Evolutionary conservation across 805 yeast genomes (phyloP).

Genomic region (Grigorovia humatica): DNA sequence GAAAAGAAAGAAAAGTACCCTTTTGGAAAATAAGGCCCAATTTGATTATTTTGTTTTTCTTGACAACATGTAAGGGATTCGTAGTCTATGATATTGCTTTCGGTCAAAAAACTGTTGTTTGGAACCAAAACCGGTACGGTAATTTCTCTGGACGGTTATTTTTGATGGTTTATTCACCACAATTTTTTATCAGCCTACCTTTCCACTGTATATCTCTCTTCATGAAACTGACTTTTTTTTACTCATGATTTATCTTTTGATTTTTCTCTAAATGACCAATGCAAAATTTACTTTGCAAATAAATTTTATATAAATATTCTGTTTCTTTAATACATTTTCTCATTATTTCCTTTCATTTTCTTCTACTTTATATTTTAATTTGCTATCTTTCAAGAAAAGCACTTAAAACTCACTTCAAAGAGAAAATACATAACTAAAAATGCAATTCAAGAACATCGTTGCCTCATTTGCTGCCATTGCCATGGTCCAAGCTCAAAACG

Average conservation of each 20-base stretch:
- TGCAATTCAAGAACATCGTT: slow-evolving; percentile 65
- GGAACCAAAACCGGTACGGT: neutral
- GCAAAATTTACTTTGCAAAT: too few species aligned
- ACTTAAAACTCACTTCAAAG: neutral
- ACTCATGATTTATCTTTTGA: neutral
- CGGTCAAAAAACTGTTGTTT: neutral
- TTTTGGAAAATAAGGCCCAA: neutral
- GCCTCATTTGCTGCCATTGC: slow-evolving; percentile 62
- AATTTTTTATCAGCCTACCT: neutral
- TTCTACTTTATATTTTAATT: neutral
- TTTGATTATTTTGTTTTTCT: neutral
- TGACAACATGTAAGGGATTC: neutral
- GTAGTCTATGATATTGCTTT: neutral
- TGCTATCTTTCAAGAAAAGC: neutral
- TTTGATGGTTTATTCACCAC: neutral
- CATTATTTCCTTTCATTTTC: neutral
- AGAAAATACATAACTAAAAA: slow-evolving; percentile 19
- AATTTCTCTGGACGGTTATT: neutral
- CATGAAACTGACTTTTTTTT: neutral
- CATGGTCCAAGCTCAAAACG: slow-evolving; percentile 50
- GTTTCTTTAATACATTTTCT: too few species aligned
- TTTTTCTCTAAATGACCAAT: neutral
- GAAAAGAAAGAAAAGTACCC: neutral
- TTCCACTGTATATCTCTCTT: neutral
- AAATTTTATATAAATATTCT: neutral